Evolutionary conservation across 192 early-diverging fungal species (phyloP).

Genomic region (Radiomyces spectabilis): DNA sequence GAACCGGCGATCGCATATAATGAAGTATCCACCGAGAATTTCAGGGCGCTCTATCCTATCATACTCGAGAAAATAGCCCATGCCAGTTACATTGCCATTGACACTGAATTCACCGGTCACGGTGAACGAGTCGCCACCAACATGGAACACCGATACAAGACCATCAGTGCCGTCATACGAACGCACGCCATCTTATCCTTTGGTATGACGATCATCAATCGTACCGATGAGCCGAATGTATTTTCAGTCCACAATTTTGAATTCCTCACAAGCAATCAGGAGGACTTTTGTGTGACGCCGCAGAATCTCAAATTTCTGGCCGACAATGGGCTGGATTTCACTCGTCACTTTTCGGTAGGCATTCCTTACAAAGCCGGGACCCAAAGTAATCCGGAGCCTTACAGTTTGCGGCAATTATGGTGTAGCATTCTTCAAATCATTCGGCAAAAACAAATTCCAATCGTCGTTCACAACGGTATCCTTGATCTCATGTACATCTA

Average conservation of each 20-base stretch:
- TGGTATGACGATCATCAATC: slow-evolving; percentile 68
- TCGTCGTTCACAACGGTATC: slow-evolving; percentile 92
- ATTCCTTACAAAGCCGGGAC: slow-evolving; percentile 71
- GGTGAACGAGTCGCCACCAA: slow-evolving; percentile 45
- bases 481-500: slow-evolving; percentile 92
- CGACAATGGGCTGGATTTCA: slow-evolving; percentile 83
- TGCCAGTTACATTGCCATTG: slow-evolving; percentile 76
- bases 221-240: background rate
- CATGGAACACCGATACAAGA: slow-evolving; percentile 77
- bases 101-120: slow-evolving; percentile 90
- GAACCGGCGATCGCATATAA: slow-evolving; percentile 44
- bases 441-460: slow-evolving; percentile 37
- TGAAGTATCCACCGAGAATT: slow-evolving; percentile 61
- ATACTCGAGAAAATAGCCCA: slow-evolving; percentile 39
- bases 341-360: slow-evolving; percentile 63
- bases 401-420: slow-evolving; percentile 2
- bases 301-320: slow-evolving; percentile 73
- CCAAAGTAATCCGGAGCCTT: background rate
- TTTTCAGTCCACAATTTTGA: slow-evolving; percentile 54
- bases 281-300: slow-evolving; percentile 54
- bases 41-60: slow-evolving; percentile 31
- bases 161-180: slow-evolving; percentile 61
- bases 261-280: slow-evolving; percentile 5
- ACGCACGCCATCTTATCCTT: slow-evolving; percentile 78
- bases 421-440: background rate